These are phyloP conservation scores for Entrophospora sp. DNA, from an alignment of 192 early-diverging fungal genomes.

Conservation along the genomic window DNA sequence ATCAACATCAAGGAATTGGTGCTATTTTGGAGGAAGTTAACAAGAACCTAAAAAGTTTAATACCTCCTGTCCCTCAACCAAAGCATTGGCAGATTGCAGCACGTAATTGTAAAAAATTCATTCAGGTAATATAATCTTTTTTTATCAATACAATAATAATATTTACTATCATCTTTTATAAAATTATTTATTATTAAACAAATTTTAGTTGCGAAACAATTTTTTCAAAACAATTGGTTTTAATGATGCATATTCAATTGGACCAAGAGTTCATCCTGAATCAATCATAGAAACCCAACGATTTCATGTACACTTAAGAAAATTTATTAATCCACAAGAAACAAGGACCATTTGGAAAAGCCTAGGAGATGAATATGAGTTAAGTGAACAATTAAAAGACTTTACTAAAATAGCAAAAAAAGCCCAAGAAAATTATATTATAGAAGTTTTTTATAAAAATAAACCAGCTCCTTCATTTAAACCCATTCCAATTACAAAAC, in stretches of 20 bases:
- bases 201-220: background rate
- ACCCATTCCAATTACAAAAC: background rate
- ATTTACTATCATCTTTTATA: background rate
- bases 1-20: background rate
- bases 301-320: background rate
- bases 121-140: background rate
- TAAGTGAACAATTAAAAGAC: background rate
- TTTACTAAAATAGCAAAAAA: background rate
- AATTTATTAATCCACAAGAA: background rate
- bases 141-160: background rate
- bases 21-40: background rate
- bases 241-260: background rate
- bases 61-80: background rate
- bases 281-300: background rate
- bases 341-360: background rate
- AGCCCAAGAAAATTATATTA: background rate
- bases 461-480: background rate
- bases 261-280: background rate
- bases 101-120: slow-evolving; percentile 6
- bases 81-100: background rate
- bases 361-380: background rate
- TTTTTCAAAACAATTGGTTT: background rate
- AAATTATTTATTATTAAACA: too few species aligned
- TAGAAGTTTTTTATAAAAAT: background rate
- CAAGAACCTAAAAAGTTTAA: background rate